Evolutionary conservation across 2,329 filamentous ascomycete genomes (phyloP).

Genomic region (Boeremia exigua): DNA sequence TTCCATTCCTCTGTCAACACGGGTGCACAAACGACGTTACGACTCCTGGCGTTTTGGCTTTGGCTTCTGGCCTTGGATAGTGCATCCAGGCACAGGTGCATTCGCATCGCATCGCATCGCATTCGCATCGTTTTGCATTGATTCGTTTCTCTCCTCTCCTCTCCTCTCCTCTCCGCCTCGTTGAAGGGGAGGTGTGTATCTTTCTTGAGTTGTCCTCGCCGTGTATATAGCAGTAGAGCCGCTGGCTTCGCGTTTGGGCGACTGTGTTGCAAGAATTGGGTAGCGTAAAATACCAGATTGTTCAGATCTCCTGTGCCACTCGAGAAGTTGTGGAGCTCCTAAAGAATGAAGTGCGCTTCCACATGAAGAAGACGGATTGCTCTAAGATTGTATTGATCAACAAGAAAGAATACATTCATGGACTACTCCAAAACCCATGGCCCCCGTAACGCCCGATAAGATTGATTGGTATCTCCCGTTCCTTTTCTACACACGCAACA

Average conservation of each 20-base stretch:
- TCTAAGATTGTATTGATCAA: too few species aligned
- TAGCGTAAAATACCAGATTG: too few species aligned
- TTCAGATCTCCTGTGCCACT: too few species aligned
- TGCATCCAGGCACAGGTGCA: conserved; percentile 3
- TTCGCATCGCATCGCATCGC: too few species aligned
- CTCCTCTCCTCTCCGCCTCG: neutral
- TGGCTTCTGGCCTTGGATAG: conserved; percentile 9
- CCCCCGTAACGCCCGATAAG: neutral
- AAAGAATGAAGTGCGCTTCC: too few species aligned
- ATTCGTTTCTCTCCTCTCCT: neutral
- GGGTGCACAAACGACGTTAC: conserved; percentile 4
- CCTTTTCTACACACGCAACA: neutral
- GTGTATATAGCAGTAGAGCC: neutral
- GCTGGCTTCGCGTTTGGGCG: neutral
- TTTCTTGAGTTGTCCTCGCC: neutral
- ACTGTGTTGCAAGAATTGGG: neutral
- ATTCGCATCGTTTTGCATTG: neutral
- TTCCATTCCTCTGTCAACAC: neutral
- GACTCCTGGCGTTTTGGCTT: conserved; percentile 4
- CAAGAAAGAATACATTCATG: neutral
- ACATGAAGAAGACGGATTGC: too few species aligned
- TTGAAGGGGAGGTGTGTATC: neutral
- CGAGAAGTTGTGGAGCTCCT: too few species aligned
- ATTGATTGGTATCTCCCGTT: neutral
- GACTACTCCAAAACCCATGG: neutral